These are phyloP conservation scores for sorghum (Sorghum bicolor) DNA, from an alignment of 176 grass and related monocot species.

Conservation along the genomic window DNA sequence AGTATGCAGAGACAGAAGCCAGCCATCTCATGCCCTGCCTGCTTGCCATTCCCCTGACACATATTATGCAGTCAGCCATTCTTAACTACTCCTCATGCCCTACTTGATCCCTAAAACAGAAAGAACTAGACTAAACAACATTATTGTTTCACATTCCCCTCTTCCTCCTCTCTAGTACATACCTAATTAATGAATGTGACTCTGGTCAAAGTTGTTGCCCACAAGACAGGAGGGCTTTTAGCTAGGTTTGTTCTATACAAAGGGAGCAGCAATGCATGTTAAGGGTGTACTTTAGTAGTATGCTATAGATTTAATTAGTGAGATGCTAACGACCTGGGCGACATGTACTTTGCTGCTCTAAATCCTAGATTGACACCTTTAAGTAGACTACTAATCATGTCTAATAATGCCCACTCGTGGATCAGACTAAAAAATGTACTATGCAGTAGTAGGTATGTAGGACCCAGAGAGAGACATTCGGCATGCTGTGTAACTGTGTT, in stretches of 20 bases:
- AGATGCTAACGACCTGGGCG: neutral
- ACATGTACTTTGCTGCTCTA: slow-evolving; percentile 18
- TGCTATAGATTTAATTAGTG: slow-evolving; percentile 10
- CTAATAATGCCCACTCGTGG: neutral
- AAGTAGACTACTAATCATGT: neutral
- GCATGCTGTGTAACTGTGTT: too few species aligned
- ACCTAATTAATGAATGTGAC: neutral
- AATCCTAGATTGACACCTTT: slow-evolving; percentile 39
- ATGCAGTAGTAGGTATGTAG: too few species aligned
- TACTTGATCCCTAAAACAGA: slow-evolving; percentile 25
- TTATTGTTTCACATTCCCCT: too few species aligned
- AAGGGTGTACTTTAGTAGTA: slow-evolving; percentile 40
- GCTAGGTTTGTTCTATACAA: neutral
- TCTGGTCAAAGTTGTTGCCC: slow-evolving; percentile 16
- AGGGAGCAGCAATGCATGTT: slow-evolving; percentile 19
- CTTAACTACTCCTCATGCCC: slow-evolving; percentile 29
- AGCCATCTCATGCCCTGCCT: slow-evolving; percentile 6
- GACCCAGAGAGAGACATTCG: too few species aligned
- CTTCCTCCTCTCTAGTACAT: neutral
- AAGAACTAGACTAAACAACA: neutral
- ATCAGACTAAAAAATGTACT: neutral
- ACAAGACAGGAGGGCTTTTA: slow-evolving; percentile 1
- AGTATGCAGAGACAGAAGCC: too few species aligned
- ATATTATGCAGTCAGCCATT: slow-evolving; percentile 21
- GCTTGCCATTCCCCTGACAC: slow-evolving; percentile 35